These are phyloP conservation scores for Tetrahymena borealis DNA, from an alignment of 73 alveolate species.

Conservation along the genomic window DNA sequence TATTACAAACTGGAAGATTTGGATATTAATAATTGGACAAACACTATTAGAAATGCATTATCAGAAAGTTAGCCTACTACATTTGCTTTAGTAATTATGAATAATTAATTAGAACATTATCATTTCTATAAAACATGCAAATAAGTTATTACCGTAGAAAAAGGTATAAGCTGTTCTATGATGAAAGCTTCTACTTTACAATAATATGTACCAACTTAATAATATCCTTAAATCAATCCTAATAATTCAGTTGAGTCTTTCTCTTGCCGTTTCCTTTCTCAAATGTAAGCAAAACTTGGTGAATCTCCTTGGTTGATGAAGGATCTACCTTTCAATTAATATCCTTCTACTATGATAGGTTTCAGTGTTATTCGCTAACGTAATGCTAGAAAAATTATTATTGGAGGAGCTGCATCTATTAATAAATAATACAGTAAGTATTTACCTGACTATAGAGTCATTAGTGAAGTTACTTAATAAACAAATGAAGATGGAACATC, in stretches of 20 bases:
- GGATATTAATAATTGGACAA: not conserved
- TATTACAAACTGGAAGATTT: not conserved
- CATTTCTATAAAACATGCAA: not conserved
- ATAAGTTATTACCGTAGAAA: not conserved
- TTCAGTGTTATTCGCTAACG: not conserved
- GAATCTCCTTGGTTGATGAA: not conserved
- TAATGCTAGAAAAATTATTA: not conserved
- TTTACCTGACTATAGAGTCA: not conserved
- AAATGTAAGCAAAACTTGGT: not conserved
- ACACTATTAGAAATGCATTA: not conserved
- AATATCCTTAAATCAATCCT: not conserved
- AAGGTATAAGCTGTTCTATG: not conserved
- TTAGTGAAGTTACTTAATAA: not conserved
- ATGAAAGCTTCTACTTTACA: not conserved
- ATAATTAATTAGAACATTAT: not conserved
- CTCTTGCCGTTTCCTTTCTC: not conserved
- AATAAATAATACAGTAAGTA: not conserved
- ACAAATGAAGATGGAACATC: not conserved
- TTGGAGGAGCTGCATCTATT: not conserved
- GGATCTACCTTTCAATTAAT: not conserved
- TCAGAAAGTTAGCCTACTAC: not conserved
- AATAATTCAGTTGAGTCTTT: not conserved
- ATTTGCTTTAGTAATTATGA: not conserved
- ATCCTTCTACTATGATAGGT: not conserved
- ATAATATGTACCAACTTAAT: not conserved